Percentiles rank a stretch among this genome's conserved stretches.
Evolutionary conservation across 306 rosid genomes (phyloP).

Genomic region (Quercus cerris): DNA sequence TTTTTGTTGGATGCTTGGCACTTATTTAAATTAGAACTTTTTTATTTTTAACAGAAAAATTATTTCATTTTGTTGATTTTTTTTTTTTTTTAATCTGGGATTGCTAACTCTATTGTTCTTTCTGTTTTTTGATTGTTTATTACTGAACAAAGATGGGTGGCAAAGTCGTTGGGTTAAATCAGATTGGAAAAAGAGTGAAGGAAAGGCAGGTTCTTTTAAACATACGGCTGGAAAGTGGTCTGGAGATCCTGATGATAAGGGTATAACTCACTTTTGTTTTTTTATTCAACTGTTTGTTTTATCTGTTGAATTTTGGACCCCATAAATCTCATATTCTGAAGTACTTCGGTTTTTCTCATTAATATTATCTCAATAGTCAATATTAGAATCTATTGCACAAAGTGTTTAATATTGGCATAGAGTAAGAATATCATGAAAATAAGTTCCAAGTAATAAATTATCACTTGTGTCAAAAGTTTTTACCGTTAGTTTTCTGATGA

Average conservation of each 20-base stretch:
- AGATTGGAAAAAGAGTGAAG: conserved; percentile 82
- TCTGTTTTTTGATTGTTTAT: neutral
- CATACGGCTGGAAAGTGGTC: conserved; percentile 85
- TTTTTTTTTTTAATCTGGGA: neutral
- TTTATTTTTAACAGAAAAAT: neutral
- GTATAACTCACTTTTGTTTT: conserved; percentile 31
- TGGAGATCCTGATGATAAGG: conserved; percentile 93
- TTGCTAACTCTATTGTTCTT: neutral
- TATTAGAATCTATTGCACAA: too few relatives aligned
- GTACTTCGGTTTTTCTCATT: neutral
- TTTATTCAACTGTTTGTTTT: neutral
- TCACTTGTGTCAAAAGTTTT: neutral
- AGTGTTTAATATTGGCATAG: too few relatives aligned
- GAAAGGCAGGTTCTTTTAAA: conserved; percentile 92
- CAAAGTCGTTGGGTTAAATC: conserved; percentile 79
- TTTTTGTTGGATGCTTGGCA: neutral
- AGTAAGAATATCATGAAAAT: too few relatives aligned
- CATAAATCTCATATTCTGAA: neutral
- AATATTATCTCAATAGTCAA: neutral
- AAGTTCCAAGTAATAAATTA: too few relatives aligned
- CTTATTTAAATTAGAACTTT: neutral
- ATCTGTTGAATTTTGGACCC: neutral
- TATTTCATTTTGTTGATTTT: too few relatives aligned
- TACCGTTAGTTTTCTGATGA: neutral
- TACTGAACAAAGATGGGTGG: conserved; percentile 63